These are phyloP conservation scores for Blastobotrys peoriensis DNA, from an alignment of 805 yeast genomes.

Conservation along the genomic window DNA sequence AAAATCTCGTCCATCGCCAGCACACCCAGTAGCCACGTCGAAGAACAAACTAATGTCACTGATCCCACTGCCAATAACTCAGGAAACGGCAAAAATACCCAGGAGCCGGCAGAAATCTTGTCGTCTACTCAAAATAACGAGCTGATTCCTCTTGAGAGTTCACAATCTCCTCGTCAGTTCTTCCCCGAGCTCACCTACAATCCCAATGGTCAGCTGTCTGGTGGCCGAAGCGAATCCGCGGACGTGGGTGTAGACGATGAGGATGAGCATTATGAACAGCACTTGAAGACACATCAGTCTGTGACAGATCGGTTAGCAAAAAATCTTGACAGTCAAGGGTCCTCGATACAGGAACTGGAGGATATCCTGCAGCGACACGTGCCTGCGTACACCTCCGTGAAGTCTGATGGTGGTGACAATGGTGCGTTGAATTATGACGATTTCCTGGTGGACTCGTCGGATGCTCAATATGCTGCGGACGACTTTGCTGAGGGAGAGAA, in stretches of 20 bases:
- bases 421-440: slow-evolving; percentile 23
- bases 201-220: not conserved
- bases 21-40: not conserved
- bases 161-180: not conserved
- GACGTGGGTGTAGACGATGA: not conserved
- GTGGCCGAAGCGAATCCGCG: not conserved
- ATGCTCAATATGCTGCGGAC: slow-evolving; percentile 2
- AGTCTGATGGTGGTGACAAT: slow-evolving; percentile 1
- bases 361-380: not conserved
- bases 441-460: slow-evolving; percentile 19
- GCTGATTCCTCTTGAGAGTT: slow-evolving; percentile 4
- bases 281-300: not conserved
- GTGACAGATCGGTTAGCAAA: not conserved
- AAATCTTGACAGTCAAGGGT: not conserved
- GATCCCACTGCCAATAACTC: not conserved
- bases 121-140: slow-evolving; percentile 13
- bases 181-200: not conserved
- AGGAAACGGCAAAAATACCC: not conserved
- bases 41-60: not conserved
- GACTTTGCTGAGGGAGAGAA: not conserved
- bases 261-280: not conserved
- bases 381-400: slow-evolving; percentile 1
- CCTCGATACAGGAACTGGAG: not conserved
- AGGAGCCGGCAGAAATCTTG: not conserved
- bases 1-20: not conserved